A percentile compares a stretch with the other conserved stretches of the same genome.
These are phyloP conservation scores for Aspergillus carbonarius DNA, from an alignment of 2,329 filamentous ascomycete species.

Conservation along the genomic window DNA sequence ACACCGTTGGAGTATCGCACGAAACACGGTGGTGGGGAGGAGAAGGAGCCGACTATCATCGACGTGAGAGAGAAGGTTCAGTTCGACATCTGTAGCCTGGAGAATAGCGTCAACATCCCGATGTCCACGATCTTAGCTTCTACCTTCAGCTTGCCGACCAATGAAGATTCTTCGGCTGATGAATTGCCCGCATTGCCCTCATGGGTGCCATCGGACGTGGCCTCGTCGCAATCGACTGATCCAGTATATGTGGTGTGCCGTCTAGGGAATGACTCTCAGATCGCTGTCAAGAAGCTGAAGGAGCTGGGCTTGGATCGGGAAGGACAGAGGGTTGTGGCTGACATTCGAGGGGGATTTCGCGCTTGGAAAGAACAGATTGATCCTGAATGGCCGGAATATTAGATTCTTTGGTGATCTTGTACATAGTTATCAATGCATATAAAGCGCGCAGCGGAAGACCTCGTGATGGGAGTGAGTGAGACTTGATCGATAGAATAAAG, in stretches of 20 bases:
- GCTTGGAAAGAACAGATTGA: constrained; percentile 47
- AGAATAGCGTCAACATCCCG: constrained; percentile 66
- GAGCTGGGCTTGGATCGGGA: constrained; percentile 36
- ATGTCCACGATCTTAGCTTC: constrained; percentile 42
- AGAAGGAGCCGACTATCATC: constrained; percentile 59
- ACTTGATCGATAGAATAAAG: background rate
- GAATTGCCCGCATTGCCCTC: constrained; percentile 18
- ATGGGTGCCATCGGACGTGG: constrained; percentile 30
- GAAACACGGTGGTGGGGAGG: constrained; percentile 10
- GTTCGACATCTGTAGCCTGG: constrained; percentile 74
- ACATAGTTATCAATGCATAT: background rate
- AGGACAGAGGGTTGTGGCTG: constrained; percentile 37
- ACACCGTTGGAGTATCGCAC: constrained; percentile 60
- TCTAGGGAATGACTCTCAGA: constrained; percentile 51
- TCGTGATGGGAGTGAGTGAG: background rate
- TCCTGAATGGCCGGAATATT: constrained; percentile 44
- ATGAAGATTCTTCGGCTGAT: background rate
- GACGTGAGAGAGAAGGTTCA: constrained; percentile 85
- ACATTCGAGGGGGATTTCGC: constrained; percentile 44
- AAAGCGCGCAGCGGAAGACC: background rate
- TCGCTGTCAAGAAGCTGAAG: constrained; percentile 44
- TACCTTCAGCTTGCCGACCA: background rate
- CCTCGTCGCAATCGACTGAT: constrained; percentile 21
- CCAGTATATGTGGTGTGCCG: constrained; percentile 49
- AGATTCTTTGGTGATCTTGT: background rate